Percentiles rank a stretch among this genome's conserved stretches.
These are phyloP conservation scores for Phytophthora foliorum DNA, from an alignment of 352 stramenopile genomes.

Conservation along the genomic window DNA sequence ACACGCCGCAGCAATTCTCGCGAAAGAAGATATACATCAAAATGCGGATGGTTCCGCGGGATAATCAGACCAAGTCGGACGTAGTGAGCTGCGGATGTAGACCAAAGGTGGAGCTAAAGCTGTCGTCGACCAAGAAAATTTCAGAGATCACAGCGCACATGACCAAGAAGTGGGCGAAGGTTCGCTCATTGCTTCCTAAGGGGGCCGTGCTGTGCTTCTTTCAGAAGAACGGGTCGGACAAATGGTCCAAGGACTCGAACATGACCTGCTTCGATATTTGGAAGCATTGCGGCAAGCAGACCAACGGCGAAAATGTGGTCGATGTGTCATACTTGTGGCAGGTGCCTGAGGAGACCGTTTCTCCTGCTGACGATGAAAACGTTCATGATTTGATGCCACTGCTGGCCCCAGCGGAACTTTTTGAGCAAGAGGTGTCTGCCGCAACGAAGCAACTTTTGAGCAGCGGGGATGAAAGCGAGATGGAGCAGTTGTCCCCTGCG, in stretches of 20 bases:
- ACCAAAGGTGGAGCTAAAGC: constrained; percentile 85
- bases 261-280: constrained; percentile 82
- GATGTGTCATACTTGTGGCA: constrained; percentile 78
- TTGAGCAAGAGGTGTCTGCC: constrained; percentile 31
- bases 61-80: constrained; percentile 62
- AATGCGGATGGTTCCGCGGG: constrained; percentile 82
- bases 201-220: constrained; percentile 61
- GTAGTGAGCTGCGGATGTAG: constrained; percentile 61
- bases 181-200: constrained; percentile 39
- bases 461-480: constrained; percentile 37
- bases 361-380: constrained; percentile 19
- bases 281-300: constrained; percentile 69
- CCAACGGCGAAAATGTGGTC: constrained; percentile 74
- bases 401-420: constrained; percentile 31
- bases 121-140: constrained; percentile 83
- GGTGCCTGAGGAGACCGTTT: constrained; percentile 7
- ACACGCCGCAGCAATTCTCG: constrained; percentile 62
- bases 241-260: constrained; percentile 57
- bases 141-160: constrained; percentile 84
- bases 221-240: constrained; percentile 51
- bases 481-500: constrained; percentile 28
- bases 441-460: constrained; percentile 23
- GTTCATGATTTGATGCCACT: constrained; percentile 33
- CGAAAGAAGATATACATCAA: constrained; percentile 88
- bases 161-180: constrained; percentile 76